Conservation (phyloP, 208 protist species). For the Strigomonas culicis region DNA sequence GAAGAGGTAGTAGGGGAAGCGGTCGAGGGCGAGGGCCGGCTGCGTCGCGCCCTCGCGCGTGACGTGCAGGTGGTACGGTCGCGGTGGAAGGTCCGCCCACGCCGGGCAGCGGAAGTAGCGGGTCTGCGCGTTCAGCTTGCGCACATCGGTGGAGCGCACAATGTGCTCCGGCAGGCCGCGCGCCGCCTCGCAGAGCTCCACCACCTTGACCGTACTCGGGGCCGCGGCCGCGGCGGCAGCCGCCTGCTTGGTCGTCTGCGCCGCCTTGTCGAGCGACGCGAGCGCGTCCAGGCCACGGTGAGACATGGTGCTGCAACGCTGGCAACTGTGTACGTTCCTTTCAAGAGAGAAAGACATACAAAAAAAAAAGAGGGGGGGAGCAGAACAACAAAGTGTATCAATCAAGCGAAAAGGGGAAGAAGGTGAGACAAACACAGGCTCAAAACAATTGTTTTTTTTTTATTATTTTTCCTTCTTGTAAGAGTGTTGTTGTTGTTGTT, state of each 20-base stretch:
- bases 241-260: constrained; percentile 12
- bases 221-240: not conserved
- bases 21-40: constrained; percentile 57
- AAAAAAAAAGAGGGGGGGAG: not conserved
- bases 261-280: constrained; percentile 4
- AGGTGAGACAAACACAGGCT: too few species aligned
- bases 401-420: too few species aligned
- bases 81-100: constrained; percentile 66
- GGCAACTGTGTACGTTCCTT: not conserved
- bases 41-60: constrained; percentile 41
- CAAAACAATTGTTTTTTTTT: too few species aligned
- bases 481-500: too few species aligned
- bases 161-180: constrained; percentile 66
- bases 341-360: not conserved
- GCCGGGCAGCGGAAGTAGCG: constrained; percentile 73
- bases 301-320: not conserved
- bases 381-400: too few species aligned
- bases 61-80: constrained; percentile 66
- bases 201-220: not conserved
- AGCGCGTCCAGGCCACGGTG: not conserved
- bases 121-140: constrained; percentile 78
- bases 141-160: constrained; percentile 44
- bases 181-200: constrained; percentile 47
- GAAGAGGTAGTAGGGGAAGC: constrained; percentile 88
- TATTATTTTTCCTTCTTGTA: too few species aligned